Evolutionary conservation across 2,329 filamentous ascomycete species (phyloP).

Genomic region (Penicillium sp.): DNA sequence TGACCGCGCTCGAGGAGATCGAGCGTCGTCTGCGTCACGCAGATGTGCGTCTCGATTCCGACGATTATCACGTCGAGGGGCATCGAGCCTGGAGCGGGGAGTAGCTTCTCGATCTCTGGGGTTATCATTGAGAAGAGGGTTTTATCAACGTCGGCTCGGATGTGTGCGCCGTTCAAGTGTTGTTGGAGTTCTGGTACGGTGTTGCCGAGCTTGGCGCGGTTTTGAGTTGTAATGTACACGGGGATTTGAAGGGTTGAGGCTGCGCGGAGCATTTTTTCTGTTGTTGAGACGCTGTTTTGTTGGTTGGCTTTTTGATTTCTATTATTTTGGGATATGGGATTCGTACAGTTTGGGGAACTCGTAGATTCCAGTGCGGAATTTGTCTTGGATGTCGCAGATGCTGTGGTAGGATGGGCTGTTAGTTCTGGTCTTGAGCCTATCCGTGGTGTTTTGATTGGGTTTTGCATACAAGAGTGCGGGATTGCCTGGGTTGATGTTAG

Average conservation of each 20-base stretch:
- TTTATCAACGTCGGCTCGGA: conserved; percentile 70
- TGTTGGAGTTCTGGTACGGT: conserved; percentile 72
- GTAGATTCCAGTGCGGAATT: conserved; percentile 76
- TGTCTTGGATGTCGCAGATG: conserved; percentile 93
- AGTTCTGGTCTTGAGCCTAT: neutral
- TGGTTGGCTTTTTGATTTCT: neutral
- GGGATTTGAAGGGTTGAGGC: conserved; percentile 59
- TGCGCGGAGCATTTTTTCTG: conserved; percentile 67
- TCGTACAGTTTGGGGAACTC: conserved; percentile 78
- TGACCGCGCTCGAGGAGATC: conserved; percentile 75
- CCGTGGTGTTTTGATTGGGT: neutral
- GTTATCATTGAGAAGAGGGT: conserved; percentile 86
- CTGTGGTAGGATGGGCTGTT: conserved; percentile 45
- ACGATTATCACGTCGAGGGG: conserved; percentile 69
- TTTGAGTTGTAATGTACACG: conserved; percentile 83
- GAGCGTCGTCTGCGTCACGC: conserved; percentile 86
- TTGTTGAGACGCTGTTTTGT: conserved; percentile 57
- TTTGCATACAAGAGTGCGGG: conserved; percentile 47
- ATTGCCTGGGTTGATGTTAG: conserved; percentile 36
- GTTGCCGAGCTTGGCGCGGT: conserved; percentile 70
- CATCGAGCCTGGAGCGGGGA: conserved; percentile 33
- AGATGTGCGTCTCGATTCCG: conserved; percentile 92
- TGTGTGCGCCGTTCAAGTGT: conserved; percentile 45
- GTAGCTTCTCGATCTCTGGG: conserved; percentile 57
- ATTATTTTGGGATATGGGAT: neutral